phyloP scores from a whole-genome alignment of 2,329 filamentous ascomycete species.

The Gliomastix tumulicola region DNA sequence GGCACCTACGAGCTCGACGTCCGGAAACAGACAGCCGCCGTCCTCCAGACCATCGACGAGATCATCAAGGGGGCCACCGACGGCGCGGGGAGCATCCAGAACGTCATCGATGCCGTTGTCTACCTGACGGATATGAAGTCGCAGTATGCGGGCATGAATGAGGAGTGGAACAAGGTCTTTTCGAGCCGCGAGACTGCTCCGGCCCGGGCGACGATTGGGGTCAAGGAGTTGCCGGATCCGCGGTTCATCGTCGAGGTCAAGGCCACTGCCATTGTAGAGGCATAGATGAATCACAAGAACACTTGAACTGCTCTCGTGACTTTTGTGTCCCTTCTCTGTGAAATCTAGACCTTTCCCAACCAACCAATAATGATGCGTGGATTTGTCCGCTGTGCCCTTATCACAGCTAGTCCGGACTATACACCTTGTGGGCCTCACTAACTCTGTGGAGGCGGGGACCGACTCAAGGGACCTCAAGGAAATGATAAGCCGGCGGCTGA shows the following conservation, averaged over 20 bases:
- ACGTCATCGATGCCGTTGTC: slow-evolving; percentile 30
- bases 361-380: too few relatives aligned
- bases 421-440: too few relatives aligned
- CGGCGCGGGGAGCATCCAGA: slow-evolving; percentile 24
- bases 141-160: slow-evolving; percentile 35
- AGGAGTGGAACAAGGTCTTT: slow-evolving; percentile 37
- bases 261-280: slow-evolving; percentile 16
- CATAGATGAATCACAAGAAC: slow-evolving; percentile 2
- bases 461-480: too few relatives aligned
- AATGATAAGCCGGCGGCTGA: too few relatives aligned
- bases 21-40: slow-evolving; percentile 27
- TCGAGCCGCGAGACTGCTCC: slow-evolving; percentile 24
- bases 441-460: too few relatives aligned
- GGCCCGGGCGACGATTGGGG: slow-evolving; percentile 22
- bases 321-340: too few relatives aligned
- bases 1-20: slow-evolving; percentile 24
- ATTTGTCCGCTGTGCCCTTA: too few relatives aligned
- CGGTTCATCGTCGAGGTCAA: slow-evolving; percentile 24
- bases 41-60: slow-evolving; percentile 25
- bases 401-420: too few relatives aligned
- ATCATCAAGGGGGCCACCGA: slow-evolving; percentile 26
- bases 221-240: slow-evolving; percentile 20
- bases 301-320: too few relatives aligned
- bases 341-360: too few relatives aligned
- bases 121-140: slow-evolving; percentile 32